A percentile compares a stretch with the other conserved stretches of the same genome.
Conservation (phyloP, 2,329 filamentous ascomycete genomes). For the Cladosporium sp. region DNA sequence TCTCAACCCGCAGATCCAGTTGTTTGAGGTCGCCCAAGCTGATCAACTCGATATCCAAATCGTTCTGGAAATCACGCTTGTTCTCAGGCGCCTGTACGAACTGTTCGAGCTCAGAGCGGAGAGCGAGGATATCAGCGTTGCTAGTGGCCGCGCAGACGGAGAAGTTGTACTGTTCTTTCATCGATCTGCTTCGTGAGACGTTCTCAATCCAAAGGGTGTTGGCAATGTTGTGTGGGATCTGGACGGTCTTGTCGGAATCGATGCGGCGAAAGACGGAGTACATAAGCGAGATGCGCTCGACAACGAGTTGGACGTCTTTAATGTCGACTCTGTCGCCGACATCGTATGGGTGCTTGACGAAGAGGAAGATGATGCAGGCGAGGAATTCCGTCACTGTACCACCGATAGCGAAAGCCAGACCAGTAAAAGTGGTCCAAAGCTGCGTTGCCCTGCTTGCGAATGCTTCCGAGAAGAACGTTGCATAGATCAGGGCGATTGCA, state of each 20-base stretch:
- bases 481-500: conserved; percentile 31
- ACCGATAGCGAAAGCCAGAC: conserved; percentile 83
- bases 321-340: conserved; percentile 27
- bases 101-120: conserved; percentile 26
- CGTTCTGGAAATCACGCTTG: conserved; percentile 31
- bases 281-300: conserved; percentile 32
- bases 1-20: conserved; percentile 30
- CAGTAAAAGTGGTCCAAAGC: conserved; percentile 25
- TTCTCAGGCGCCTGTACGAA: conserved; percentile 32
- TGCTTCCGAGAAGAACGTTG: conserved; percentile 29
- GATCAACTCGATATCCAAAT: conserved; percentile 31
- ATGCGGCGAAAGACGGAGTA: conserved; percentile 31
- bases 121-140: conserved; percentile 30
- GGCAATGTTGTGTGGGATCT: conserved; percentile 34
- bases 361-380: conserved; percentile 94
- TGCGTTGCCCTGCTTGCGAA: conserved; percentile 25
- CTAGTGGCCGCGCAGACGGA: conserved; percentile 26
- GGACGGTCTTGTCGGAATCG: conserved; percentile 27
- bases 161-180: conserved; percentile 32
- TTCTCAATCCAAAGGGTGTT: conserved; percentile 36
- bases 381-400: conserved; percentile 90
- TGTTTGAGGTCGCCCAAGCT: conserved; percentile 29
- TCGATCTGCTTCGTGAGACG: conserved; percentile 30
- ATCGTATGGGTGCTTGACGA: conserved; percentile 93
- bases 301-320: conserved; percentile 21